Percentiles rank a stretch among this genome's conserved stretches.
Evolutionary conservation across 768 basidiomycete genomes (phyloP).

Genomic region (Baorangia bicolor): DNA sequence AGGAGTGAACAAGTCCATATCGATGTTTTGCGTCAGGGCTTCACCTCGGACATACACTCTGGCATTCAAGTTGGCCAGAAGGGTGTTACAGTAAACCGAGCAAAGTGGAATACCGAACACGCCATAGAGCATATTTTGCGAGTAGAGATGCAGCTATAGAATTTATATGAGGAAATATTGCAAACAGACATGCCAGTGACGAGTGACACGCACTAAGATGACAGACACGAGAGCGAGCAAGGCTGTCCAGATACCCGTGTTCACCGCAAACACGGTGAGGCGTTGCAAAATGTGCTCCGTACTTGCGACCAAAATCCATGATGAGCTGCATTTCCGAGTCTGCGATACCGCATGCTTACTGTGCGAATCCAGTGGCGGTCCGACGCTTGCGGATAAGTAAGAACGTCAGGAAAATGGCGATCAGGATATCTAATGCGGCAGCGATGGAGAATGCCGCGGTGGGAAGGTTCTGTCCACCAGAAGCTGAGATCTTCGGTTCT

Average conservation of each 20-base stretch:
- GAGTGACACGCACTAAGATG: constrained; percentile 5
- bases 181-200: background rate
- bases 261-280: constrained; percentile 12
- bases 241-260: constrained; percentile 48
- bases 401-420: background rate
- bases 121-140: background rate
- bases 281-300: constrained; percentile 6
- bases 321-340: background rate
- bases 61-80: constrained; percentile 18
- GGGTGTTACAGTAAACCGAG: constrained; percentile 13
- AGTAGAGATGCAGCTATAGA: background rate
- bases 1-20: background rate
- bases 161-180: background rate
- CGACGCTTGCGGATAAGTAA: constrained; percentile 7
- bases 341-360: background rate
- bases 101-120: constrained; percentile 3
- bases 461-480: background rate
- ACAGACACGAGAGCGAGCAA: constrained; percentile 38
- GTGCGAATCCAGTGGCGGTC: background rate
- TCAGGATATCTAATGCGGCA: constrained; percentile 6
- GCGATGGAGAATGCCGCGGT: background rate
- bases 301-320: background rate
- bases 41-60: constrained; percentile 6
- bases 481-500: background rate
- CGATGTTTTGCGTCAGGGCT: background rate